Base-by-base conservation (phyloP, 2,329 filamentous ascomycete species). In the Berkeleyomyces rouxiae region DNA sequence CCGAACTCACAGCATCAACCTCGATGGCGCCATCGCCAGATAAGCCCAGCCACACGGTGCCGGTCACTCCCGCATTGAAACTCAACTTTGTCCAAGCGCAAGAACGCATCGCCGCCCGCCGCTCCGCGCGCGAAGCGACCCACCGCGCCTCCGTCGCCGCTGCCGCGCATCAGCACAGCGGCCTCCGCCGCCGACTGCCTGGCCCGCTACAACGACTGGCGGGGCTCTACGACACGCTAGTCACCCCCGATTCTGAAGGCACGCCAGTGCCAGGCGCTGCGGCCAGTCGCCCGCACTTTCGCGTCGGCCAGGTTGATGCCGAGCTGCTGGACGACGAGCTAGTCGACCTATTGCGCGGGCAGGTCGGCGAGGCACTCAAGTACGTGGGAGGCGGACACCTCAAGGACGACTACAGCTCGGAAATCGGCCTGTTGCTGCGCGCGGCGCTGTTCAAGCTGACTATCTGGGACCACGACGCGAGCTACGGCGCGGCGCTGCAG, bases 391-490 rank as follows among this genome's bases (percentile, higher is more conserved):
- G 85, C 67, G 73, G 80, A 37, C 77, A 91, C 71, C 74, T 95
- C 53, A 82, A 87, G 64, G 90, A 96, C 71, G 88, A 95, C 69
- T 96, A 89, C 84, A 84, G 85, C 11, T 79, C 88, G 61, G 93
- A 97, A 74, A 92, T 97, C 61, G 79, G 87, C 66, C 79, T 96
- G 37, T 81, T 78, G 0, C 78, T 99, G 63, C 81, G 92, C 57
- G 83, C 86, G 1, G 77, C 90, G 2, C 77, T 99, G 6, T 99
- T 96, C 78, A 99, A 99, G 74, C 81, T 99, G 66, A 90, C 88
- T 13, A 85, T 99, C 64, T 99, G 93, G 93, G 91, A 97, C 72
- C 89, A 96, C 72, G 86, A 96, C 72, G 89, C 93, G 46, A 95
- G 88, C 4, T 97, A 99, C 73, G 93, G 93, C 65, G 93, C 93